Evolutionary conservation across 2,329 filamentous ascomycete genomes (phyloP), one percentile per base, ranked within the genome.

Genomic region (Intubia oerlemansii): DNA sequence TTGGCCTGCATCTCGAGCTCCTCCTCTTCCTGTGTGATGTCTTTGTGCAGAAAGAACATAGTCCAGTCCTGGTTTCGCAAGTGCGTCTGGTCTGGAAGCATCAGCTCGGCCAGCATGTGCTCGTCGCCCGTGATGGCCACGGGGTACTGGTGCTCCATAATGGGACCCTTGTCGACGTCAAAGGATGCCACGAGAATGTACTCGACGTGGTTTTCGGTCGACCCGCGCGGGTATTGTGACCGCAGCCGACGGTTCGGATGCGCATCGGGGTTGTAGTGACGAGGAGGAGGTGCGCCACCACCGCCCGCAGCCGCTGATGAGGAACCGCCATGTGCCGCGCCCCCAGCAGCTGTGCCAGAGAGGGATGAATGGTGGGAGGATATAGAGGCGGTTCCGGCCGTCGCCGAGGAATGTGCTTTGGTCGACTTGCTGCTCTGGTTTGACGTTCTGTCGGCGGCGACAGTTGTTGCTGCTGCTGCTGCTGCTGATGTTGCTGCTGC

Each of bases 111-210:
- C 44, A 98, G 54, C 84, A 95, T 95, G 44, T 91, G 77, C 54
- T 98, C 88, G 47, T 98, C 85, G 18, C 88, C 85, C 28, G 82
- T 93, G 36, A 98, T 95, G 28, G 85, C 73, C 24, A 80, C 74
- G 0, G 88, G 88, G 46, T 85, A 98, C 47, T 98, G 88, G 47
- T 98, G 84, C 47, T 98, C 88, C 88, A 98, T 95, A 41, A 93
- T 72, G 26, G 85, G 85, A 4, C 88, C 88, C 30, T 80, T 72
- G 49, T 95, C 85, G 42, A 95, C 91, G 50, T 95, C 82, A 52
- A 98, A 98, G 3, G 82, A 91, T 4, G 88, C 88, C 31, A 98
- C 88, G 30, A 98, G 60, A 30, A 98, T 95, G 46, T 95, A 98
- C 48, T 98, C 88, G 52, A 98, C 88, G 73, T 98, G 88, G 43